Percentiles rank a stretch among this genome's conserved stretches.
Conservation (phyloP, 1,284 basidiomycete species). For the Ustilago trichophora region DNA sequence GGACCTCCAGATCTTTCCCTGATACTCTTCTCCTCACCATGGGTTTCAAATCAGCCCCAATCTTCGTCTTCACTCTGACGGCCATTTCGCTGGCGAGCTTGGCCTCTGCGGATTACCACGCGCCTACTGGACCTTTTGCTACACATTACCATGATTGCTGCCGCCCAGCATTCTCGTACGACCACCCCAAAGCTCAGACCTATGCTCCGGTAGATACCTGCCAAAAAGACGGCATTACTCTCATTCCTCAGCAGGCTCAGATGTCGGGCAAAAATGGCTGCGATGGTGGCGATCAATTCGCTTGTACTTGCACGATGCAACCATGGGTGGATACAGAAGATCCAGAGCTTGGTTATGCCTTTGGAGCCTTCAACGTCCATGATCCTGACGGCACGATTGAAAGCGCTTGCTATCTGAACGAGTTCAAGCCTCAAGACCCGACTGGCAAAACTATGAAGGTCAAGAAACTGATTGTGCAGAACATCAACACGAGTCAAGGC, state of each 20-base stretch:
- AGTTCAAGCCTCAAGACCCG: slow-evolving; percentile 20
- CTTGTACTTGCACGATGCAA: slow-evolving; percentile 42
- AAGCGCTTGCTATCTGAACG: slow-evolving; percentile 33
- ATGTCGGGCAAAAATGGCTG: slow-evolving; percentile 25
- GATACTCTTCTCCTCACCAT: too few relatives aligned
- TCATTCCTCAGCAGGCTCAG: slow-evolving; percentile 9
- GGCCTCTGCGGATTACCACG: too few relatives aligned
- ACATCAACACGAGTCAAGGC: slow-evolving; percentile 29
- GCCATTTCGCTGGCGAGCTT: too few relatives aligned
- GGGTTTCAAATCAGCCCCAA: too few relatives aligned
- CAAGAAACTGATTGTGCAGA: slow-evolving; percentile 42
- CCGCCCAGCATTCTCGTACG: background rate
- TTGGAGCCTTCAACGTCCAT: slow-evolving; percentile 28
- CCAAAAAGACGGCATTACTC: slow-evolving; percentile 31
- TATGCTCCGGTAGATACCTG: slow-evolving; percentile 34
- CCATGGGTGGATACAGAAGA: slow-evolving; percentile 23
- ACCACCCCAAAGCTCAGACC: slow-evolving; percentile 12
- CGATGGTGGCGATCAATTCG: slow-evolving; percentile 37
- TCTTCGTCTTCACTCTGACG: too few relatives aligned
- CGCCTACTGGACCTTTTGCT: too few relatives aligned
- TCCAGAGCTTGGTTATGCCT: slow-evolving; percentile 14
- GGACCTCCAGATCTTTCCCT: too few relatives aligned
- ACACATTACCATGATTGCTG: slow-evolving; percentile 46
- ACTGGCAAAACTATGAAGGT: slow-evolving; percentile 26
- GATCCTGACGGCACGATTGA: slow-evolving; percentile 21